These are phyloP conservation scores for Sechiopsis laciniata DNA, from an alignment of 306 rosid genomes.

Conservation along the genomic window DNA sequence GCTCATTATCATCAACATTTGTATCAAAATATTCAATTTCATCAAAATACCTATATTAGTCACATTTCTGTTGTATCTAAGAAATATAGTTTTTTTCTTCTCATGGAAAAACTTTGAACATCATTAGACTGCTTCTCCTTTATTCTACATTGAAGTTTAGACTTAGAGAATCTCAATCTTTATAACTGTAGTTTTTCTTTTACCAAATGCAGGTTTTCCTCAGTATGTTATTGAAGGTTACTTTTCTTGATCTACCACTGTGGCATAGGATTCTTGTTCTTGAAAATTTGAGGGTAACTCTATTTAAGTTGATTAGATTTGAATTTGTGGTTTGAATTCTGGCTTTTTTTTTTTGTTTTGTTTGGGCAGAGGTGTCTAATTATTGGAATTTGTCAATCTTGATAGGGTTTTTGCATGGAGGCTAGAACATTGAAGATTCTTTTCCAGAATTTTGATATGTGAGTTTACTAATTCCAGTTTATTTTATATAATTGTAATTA, in stretches of 20 bases:
- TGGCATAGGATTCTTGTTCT: conserved; percentile 99
- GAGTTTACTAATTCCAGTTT: conserved; percentile 31
- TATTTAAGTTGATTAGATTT: conserved; percentile 9
- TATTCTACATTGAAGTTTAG: background rate
- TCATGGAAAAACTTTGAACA: conserved; percentile 3
- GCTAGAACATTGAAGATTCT: conserved; percentile 82
- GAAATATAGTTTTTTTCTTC: background rate
- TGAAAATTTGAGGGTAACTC: conserved; percentile 87
- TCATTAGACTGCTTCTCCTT: background rate
- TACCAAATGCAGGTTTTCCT: conserved; percentile 78
- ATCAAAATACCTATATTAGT: background rate
- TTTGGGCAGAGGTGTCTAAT: conserved; percentile 21
- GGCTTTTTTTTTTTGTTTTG: background rate
- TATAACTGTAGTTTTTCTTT: background rate
- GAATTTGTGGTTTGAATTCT: conserved; percentile 20
- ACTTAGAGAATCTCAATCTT: background rate
- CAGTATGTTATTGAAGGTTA: conserved; percentile 89
- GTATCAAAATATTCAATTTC: no score
- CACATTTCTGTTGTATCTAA: background rate
- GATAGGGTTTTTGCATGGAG: conserved; percentile 91
- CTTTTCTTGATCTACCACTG: conserved; percentile 89
- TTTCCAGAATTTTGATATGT: conserved; percentile 91
- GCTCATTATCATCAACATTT: no score
- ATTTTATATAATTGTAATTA: background rate
- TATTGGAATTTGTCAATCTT: conserved; percentile 28